A percentile compares a stretch with the other conserved stretches of the same genome.
Evolutionary conservation across 1,284 basidiomycete species (phyloP).

Genomic region (Macrocystidia cucumis): DNA sequence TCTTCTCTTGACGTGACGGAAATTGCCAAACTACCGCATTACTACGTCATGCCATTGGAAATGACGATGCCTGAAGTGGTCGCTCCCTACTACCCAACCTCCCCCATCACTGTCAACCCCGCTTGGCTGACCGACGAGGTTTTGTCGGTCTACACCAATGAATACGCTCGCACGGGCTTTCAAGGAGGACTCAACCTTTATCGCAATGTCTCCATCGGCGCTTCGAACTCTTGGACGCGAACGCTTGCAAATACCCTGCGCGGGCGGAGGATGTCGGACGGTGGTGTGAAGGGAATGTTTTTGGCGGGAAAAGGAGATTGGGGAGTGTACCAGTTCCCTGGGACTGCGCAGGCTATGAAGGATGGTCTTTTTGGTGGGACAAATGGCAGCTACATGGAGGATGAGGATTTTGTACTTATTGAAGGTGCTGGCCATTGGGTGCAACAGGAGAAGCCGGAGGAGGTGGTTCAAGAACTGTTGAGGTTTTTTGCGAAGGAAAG

Average conservation of each 20-base stretch:
- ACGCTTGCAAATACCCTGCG: too few relatives aligned
- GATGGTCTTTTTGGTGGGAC: too few relatives aligned
- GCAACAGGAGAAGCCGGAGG: conserved; percentile 42
- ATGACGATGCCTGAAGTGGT: conserved; percentile 47
- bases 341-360: conserved; percentile 32
- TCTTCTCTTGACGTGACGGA: conserved; percentile 17
- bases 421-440: conserved; percentile 57
- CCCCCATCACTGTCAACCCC: conserved; percentile 18
- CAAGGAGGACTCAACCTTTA: conserved; percentile 57
- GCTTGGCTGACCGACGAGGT: conserved; percentile 44
- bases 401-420: conserved; percentile 44
- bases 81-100: conserved; percentile 15
- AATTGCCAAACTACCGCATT: conserved; percentile 42
- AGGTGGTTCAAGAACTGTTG: conserved; percentile 28
- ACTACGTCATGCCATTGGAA: conserved; percentile 52
- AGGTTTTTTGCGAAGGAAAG: conserved; percentile 27
- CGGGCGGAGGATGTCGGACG: conserved; percentile 26
- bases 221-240: conserved; percentile 20
- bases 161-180: conserved; percentile 48
- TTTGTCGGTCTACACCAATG: conserved; percentile 37
- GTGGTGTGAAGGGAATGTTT: conserved; percentile 39
- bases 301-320: conserved; percentile 48
- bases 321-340: conserved; percentile 49
- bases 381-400: conserved; percentile 34
- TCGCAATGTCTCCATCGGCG: conserved; percentile 25